A percentile compares a stretch with the other conserved stretches of the same genome.
These are phyloP conservation scores for Hemileccinum rubropunctum DNA, from an alignment of 768 basidiomycete species.

Conservation along the genomic window DNA sequence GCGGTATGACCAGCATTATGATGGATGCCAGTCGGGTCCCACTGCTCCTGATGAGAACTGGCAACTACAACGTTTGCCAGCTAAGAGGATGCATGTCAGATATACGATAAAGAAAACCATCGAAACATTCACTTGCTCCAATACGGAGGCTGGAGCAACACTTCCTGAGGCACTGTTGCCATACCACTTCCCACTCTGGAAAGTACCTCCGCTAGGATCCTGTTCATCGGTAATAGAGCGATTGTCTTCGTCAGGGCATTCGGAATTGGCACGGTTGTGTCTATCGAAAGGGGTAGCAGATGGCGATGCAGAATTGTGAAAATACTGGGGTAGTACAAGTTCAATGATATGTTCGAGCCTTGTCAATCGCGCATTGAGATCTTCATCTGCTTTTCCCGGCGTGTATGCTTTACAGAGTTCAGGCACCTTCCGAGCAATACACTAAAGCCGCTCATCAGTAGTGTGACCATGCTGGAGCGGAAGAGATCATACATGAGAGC, in stretches of 20 bases:
- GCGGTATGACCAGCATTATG: constrained; percentile 10
- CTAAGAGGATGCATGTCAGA: constrained; percentile 35
- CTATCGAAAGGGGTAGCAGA: constrained; percentile 34
- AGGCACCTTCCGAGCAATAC: constrained; percentile 81
- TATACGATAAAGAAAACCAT: constrained; percentile 9
- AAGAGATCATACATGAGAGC: constrained; percentile 64
- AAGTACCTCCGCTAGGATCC: constrained; percentile 70
- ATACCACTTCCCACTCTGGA: constrained; percentile 85
- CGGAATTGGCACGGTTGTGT: constrained; percentile 46
- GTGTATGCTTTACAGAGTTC: constrained; percentile 88
- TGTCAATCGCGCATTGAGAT: constrained; percentile 68
- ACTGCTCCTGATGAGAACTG: constrained; percentile 29
- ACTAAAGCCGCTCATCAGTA: constrained; percentile 42
- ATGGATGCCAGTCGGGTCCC: constrained; percentile 19
- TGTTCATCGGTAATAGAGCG: constrained; percentile 76
- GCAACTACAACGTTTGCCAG: constrained; percentile 54
- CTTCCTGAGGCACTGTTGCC: constrained; percentile 83
- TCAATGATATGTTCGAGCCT: constrained; percentile 83
- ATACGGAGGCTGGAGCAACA: constrained; percentile 72
- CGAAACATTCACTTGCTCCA: constrained; percentile 64
- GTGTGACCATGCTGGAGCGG: constrained; percentile 1
- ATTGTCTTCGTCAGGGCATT: constrained; percentile 58
- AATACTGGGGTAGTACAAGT: constrained; percentile 73
- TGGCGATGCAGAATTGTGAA: constrained; percentile 40
- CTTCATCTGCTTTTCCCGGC: constrained; percentile 83